Base-by-base conservation (phyloP, 164 flowering plant genomes). In the Cinnamomum micranthum region DNA sequence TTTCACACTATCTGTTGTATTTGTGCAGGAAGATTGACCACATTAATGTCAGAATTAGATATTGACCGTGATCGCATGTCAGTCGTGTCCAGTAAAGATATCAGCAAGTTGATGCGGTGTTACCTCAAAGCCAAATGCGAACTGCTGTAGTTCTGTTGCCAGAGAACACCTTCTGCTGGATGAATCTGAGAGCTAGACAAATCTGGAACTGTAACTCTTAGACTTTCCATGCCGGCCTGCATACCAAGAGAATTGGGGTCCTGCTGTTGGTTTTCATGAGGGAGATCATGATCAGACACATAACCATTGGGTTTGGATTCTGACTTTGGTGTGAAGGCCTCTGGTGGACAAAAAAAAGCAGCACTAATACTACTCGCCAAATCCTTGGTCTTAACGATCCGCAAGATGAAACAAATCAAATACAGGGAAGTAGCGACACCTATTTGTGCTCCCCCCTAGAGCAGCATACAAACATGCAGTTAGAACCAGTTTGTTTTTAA, bases 401-500 rank as follows among this genome's bases (percentile, higher is more conserved):
- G 95, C 87, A 96, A 79, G 80, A 96, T 92, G 87, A 94, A 92
- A 79, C 98, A 94, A 81, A 96, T 88, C 82, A 96, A 85, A 88
- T 90, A 94, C 68, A 94, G 79, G 35, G 97, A 90, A 77, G 98
- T 88, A 73, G 85, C 80, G 47, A 87, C 87, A 72, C 87, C 83
- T 69, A 92, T 82, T 75, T 71, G 82, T 62, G 74, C 69, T 31
- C 77, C 98, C 98, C 76, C 98, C 99, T 96, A 91, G 71, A 87
- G 64, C 73, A 73, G 75, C 71, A 85, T 69, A 75, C 80, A 73
- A 59, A 33, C 17, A 69, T 66, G 65, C 78, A 13, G 78, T 87
- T 70, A 81, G 73, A 67, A 64, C 22, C 4, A 51, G 71, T 1
- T 31, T 31, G 19, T 52, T 24, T 41, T n/a, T 13, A 35, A 6